Base-by-base conservation (phyloP, 768 basidiomycete genomes). In the Lentinula boryana region DNA sequence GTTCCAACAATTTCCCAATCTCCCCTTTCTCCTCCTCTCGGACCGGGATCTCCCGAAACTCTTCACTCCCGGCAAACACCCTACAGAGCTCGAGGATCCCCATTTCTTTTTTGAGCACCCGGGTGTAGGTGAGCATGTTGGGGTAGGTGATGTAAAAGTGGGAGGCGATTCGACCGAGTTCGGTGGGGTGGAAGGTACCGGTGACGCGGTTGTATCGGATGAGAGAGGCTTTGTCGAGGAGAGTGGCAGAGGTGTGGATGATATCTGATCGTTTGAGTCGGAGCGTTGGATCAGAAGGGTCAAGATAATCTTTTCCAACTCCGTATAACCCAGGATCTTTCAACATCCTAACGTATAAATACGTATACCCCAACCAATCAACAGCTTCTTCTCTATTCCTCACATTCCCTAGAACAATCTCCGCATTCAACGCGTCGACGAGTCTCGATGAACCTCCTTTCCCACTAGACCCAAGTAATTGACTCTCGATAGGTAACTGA, bases 181-280 rank as follows among this genome's bases (percentile, higher is more conserved):
- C 96, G 3, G 94, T 95, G 64, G 88, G 89, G 66, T 93, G 91
- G 82, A 99, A 94, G 16, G 89, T 79, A 5, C 96, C 96, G 1
- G 87, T 84, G 2, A 86, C 76, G 3, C 95, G 84, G 68, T 98
- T 95, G 70, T 99, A 99, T 71, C 95, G 95, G 79, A 98, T 75
- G 23, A 99, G 84, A 64, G 90, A 88, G 65, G 93, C 93, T 72
- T 98, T 98, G 74, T 98, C 97, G 13, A 98, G 81, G 6, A 96
- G 72, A 2, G 89, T 92, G 0, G 96, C 96, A 1, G 95, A 96
- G 1, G 95, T 91, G 67, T 98, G 96, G 3, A 87, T 80, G 56
- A 98, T 93, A 69, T 99, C 96, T 18, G 88, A 93, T 12, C 95
- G 87, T 72, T 99, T 98, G 72, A 98, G 96, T n/a, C 96, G 78